Conservation (phyloP, 2,329 filamentous ascomycete genomes). For the Chrysoporthe cubensis region DNA sequence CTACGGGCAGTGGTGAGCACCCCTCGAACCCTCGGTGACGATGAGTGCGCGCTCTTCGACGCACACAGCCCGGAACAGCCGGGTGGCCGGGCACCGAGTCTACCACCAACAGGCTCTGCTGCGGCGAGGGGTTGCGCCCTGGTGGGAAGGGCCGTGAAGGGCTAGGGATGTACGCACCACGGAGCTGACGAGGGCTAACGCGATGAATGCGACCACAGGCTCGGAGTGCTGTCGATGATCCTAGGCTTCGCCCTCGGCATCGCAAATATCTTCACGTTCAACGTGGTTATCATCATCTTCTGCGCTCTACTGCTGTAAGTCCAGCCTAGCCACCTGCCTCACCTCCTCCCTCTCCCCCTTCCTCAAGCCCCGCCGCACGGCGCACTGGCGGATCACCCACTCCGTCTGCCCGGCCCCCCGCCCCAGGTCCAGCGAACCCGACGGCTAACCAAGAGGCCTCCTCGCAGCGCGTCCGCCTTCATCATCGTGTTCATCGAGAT, state of each 20-base stretch:
- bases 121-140: neutral
- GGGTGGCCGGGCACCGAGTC: neutral
- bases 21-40: neutral
- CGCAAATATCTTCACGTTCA: conserved; percentile 65
- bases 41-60: conserved; percentile 16
- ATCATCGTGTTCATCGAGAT: conserved; percentile 87
- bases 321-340: neutral
- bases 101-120: neutral
- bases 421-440: neutral
- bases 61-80: neutral
- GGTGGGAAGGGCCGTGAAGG: neutral
- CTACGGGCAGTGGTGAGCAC: conserved; percentile 74
- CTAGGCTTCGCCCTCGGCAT: conserved; percentile 72
- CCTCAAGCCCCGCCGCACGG: neutral
- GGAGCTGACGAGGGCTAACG: conserved; percentile 28
- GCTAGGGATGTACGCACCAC: neutral
- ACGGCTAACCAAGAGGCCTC: conserved; percentile 9
- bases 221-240: conserved; percentile 72
- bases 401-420: neutral
- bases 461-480: conserved; percentile 66
- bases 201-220: conserved; percentile 49
- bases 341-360: neutral
- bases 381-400: neutral
- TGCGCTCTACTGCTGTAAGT: conserved; percentile 59
- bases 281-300: conserved; percentile 54